Conservation (phyloP, 768 basidiomycete species). For the Myochromella boudieri region DNA sequence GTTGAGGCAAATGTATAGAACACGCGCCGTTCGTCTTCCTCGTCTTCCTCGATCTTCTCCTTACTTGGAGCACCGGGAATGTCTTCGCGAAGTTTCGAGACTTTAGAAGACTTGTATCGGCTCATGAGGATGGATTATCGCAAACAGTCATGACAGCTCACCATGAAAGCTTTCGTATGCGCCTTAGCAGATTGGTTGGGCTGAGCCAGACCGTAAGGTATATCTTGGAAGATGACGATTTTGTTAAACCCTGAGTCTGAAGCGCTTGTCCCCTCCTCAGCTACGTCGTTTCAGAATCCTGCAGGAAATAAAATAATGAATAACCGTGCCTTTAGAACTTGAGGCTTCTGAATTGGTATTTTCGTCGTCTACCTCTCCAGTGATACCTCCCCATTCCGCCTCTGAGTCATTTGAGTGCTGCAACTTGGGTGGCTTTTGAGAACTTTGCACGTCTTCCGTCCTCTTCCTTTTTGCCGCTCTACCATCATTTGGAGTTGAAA, state of each 20-base stretch:
- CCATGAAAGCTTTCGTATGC: conserved; percentile 76
- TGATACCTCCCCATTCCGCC: conserved; percentile 43
- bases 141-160: conserved; percentile 26
- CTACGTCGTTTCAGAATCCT: no score
- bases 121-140: conserved; percentile 24
- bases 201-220: not conserved
- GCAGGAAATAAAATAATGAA: not conserved
- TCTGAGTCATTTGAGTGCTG: conserved; percentile 22
- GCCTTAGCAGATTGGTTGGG: conserved; percentile 32
- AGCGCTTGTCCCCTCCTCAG: no score
- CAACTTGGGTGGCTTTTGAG: conserved; percentile 6
- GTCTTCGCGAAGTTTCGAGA: conserved; percentile 55
- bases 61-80: conserved; percentile 14
- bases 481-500: conserved; percentile 28
- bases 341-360: conserved; percentile 14
- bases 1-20: not conserved
- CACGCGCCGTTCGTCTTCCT: conserved; percentile 57
- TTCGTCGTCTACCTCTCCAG: conserved; percentile 8
- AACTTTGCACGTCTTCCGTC: conserved; percentile 14
- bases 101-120: conserved; percentile 63
- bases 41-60: conserved; percentile 34
- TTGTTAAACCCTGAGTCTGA: conserved; percentile 29
- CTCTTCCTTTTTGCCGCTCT: conserved; percentile 24
- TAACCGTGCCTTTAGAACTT: conserved; percentile 14
- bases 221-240: conserved; percentile 59